Evolutionary conservation across 2,329 filamentous ascomycete genomes (phyloP).

Genomic region (Epichloe baconii): DNA sequence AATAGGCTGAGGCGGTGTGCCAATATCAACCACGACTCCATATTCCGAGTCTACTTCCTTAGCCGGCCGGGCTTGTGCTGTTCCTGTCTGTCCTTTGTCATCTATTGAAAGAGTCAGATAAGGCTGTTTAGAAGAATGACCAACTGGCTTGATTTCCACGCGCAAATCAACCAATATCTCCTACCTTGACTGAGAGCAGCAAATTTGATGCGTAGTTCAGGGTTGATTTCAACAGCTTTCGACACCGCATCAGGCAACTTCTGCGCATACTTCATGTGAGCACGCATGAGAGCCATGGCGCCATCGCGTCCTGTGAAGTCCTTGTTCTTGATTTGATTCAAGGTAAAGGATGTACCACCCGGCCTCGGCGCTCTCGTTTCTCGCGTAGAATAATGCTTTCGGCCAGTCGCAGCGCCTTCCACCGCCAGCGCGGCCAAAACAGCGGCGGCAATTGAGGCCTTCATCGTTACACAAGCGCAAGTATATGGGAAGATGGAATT

Average conservation of each 20-base stretch:
- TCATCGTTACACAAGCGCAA: slow-evolving; percentile 1
- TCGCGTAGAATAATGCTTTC: background rate
- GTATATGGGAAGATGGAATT: too few relatives aligned
- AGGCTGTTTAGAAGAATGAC: background rate
- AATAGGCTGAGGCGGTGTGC: slow-evolving; percentile 40
- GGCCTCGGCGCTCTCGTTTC: background rate
- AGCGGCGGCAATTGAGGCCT: slow-evolving; percentile 2
- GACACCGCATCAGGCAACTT: slow-evolving; percentile 16
- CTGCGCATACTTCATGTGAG: slow-evolving; percentile 25
- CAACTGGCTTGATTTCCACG: background rate
- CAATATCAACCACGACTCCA: slow-evolving; percentile 48
- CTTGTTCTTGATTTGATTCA: slow-evolving; percentile 23
- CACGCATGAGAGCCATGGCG: slow-evolving; percentile 16
- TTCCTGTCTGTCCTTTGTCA: slow-evolving; percentile 10
- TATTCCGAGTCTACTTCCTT: slow-evolving; percentile 40
- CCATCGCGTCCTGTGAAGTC: slow-evolving; percentile 21
- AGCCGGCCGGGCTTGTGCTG: slow-evolving; percentile 15
- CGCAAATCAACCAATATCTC: background rate
- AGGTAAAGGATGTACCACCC: slow-evolving; percentile 10
- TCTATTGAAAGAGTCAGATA: slow-evolving; percentile 2
- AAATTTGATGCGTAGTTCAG: slow-evolving; percentile 14
- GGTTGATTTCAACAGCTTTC: slow-evolving; percentile 12
- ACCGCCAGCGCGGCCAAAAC: slow-evolving; percentile 4
- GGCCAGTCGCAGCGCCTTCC: slow-evolving; percentile 3
- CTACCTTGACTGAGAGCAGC: slow-evolving; percentile 3